Evolutionary conservation across 805 yeast species (phyloP), one percentile per base, ranked within the genome.

Genomic region (Yarrowia divulgata): DNA sequence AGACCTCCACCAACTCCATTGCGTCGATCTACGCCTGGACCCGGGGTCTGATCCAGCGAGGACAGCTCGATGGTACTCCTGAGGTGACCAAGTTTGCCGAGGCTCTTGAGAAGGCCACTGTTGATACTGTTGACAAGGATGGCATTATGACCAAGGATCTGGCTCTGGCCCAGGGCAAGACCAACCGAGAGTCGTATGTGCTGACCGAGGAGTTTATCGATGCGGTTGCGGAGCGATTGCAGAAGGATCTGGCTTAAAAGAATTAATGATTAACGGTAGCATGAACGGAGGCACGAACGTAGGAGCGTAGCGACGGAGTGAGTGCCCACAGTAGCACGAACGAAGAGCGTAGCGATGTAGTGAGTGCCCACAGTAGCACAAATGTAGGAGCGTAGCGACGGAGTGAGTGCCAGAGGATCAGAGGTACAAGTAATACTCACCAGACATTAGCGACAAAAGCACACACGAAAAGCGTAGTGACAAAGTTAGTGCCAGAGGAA

Each of bases 1-100:
- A 93, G 82, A 94, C 98, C 19, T 91, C 97, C 8, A 94, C 98
- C 70, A 94, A 94, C 82, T 93, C 98, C 18, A 94, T 94, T 80
- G 98, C 98, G 3, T 93, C 97, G 14, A 94, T 94, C 74, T 94
- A 90, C 77, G 98, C 98, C 39, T 94, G 98, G 98, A 85, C 97
- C 45, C 88, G 97, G 77, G 98, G 98, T 77, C 81, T 94, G 64
- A 87, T 88, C 73, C 97, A 93, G 82, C 90, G 98, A 82, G 98
- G 98, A 75, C 88, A 85, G 76, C 83, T 94, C 71, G 98, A 94
- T 79, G 80, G 81, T 67, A 93, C 97, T 52, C 95, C 96, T 18
- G 95, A 88, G 37, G 97, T 94, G 55, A 85, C 87, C 69, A 80
- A 86, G 74, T 94, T 94, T 78, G 98, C 91, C 72, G 84, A 90